Percentiles rank a stretch among this genome's conserved stretches.
Conservation (phyloP, 257 asterid species). For the Rubia yunnanensis region DNA sequence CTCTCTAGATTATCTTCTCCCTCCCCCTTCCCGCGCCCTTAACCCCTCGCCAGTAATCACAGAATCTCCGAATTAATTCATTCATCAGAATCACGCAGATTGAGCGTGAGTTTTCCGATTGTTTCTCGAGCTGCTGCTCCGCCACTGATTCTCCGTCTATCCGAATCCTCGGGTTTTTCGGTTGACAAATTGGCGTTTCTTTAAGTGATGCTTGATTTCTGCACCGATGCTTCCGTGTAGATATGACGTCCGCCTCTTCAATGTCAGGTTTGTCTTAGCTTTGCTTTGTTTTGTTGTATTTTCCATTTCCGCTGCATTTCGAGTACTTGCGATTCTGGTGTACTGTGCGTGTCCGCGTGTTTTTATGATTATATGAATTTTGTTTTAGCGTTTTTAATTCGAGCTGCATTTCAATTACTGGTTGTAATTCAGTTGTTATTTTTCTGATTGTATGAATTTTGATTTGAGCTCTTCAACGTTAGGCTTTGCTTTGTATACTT, state of each 20-base stretch:
- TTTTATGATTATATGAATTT: not conserved
- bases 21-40: not conserved
- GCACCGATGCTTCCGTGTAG: slow-evolving; percentile 61
- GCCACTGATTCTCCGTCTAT: not conserved
- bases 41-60: slow-evolving; percentile 7
- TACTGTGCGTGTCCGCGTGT: not conserved
- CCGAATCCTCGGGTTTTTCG: not conserved
- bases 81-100: not conserved
- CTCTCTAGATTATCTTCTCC: slow-evolving; percentile 26
- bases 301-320: not conserved
- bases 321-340: not conserved
- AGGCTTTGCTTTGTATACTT: not conserved
- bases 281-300: not conserved
- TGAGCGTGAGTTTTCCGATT: slow-evolving; percentile 12
- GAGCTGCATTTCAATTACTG: no score
- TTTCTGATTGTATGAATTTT: not conserved
- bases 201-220: slow-evolving; percentile 25
- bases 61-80: not conserved
- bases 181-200: slow-evolving; percentile 7
- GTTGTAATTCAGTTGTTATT: no score
- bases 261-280: slow-evolving; percentile 7
- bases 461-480: not conserved
- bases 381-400: not conserved
- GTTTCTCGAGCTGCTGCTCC: not conserved
- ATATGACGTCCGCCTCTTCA: slow-evolving; percentile 63